Percentiles rank a stretch among this genome's conserved stretches.
These are phyloP conservation scores for Polychaeton citri DNA, from an alignment of 2,329 filamentous ascomycete genomes.

Conservation along the genomic window DNA sequence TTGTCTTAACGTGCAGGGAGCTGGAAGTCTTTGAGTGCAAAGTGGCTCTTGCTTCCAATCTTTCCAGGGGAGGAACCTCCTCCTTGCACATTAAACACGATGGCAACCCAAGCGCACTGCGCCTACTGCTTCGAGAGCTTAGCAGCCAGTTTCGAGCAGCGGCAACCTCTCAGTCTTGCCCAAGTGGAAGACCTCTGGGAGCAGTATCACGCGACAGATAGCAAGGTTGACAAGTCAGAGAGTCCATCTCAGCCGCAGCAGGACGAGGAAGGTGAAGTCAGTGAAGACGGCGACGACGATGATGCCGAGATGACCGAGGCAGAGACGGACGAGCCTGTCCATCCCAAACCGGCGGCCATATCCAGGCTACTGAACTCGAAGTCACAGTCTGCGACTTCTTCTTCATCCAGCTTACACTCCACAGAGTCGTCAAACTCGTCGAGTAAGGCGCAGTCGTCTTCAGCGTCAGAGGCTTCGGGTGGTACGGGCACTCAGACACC, in stretches of 20 bases:
- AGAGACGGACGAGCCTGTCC: conserved; percentile 5
- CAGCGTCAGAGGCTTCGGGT: background rate
- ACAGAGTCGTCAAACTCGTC: conserved; percentile 9
- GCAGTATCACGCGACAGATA: conserved; percentile 30
- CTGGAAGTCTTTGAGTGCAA: too few relatives aligned
- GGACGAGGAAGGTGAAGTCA: conserved; percentile 26
- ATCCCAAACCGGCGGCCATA: conserved; percentile 28
- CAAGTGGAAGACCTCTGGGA: conserved; percentile 59
- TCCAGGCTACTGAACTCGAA: conserved; percentile 25
- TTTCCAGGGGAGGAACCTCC: too few relatives aligned
- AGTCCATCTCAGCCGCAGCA: conserved; percentile 18
- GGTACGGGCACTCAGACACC: conserved; percentile 14
- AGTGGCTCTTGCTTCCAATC: too few relatives aligned
- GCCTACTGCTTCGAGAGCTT: conserved; percentile 88
- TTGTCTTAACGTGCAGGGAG: too few relatives aligned
- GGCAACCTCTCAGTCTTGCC: conserved; percentile 51
- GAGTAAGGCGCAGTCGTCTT: background rate
- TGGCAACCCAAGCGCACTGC: conserved; percentile 80
- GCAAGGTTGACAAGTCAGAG: conserved; percentile 23
- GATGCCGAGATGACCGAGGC: conserved; percentile 15
- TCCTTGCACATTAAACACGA: too few relatives aligned
- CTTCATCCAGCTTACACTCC: conserved; percentile 18
- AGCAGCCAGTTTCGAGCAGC: conserved; percentile 58
- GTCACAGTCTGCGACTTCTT: conserved; percentile 12
- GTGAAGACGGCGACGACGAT: conserved; percentile 11